Base-by-base conservation (phyloP, 2,329 filamentous ascomycete genomes). In the Fusarium begoniae region DNA sequence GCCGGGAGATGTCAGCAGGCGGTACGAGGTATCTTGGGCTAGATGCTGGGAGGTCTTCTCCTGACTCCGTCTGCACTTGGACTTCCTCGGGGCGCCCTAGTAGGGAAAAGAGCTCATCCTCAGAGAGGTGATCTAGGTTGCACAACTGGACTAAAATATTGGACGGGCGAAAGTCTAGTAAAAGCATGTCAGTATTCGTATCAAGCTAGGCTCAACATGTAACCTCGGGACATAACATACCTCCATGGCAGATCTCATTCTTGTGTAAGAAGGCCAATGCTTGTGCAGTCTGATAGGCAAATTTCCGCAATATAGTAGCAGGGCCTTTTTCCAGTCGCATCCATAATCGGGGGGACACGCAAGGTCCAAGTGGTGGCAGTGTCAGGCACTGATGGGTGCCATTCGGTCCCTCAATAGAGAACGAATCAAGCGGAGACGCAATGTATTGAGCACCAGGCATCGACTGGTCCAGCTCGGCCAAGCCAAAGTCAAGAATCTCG, bases 191-290 rank as follows among this genome's bases (percentile, higher is more conserved):
- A 63, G 40, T 18, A 24, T 43, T 7, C 24, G 50, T 11, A 22
- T 1, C 3, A 22, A 47, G 44, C 24, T 10, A 47, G 5, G 7
- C 5, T 4, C 18, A 14, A 7, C 12, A 5, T 0, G 2, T 8
- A 9, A 18, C 2, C 6, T 3, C 3, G 3, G 8, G 4, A 12
- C 0, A 12, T 4, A 6, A 5, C 38, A 22, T n/a, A 50, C 80
- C 81, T 58, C 80, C 80, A 12, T 82, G 80, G 5, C 80, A 81
- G 4, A 81, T 66, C 3, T 75, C 62, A n/a, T 77, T 69, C 14
- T 66, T 55, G 18, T 82, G 81, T 0, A 82, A 51, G 38, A 73
- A 73, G 5, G 65, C 50, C 38, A 82, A 51, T 1, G 79, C 79
- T 43, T 75, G 61, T 0, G 70, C 59, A 8, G 69, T 57, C 47